Evolutionary conservation across 2,329 filamentous ascomycete genomes (phyloP), one percentile per base, ranked within the genome.

Genomic region (Fusarium sp.): DNA sequence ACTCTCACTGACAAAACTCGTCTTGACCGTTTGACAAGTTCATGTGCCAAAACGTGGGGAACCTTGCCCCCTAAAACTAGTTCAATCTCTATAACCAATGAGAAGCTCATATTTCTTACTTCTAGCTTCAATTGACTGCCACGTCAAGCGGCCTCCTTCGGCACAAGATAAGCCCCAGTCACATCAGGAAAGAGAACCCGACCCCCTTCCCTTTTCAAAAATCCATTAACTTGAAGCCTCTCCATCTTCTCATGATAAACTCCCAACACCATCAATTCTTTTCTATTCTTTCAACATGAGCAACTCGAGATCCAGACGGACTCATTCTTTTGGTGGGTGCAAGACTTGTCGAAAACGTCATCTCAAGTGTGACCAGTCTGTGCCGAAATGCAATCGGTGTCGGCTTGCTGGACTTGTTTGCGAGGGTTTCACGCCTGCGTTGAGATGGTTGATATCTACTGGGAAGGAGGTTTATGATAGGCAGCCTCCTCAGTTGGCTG

Each of bases 321-420:
- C 72, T 4, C 72, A 75, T 50, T 75, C 72, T 62, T 75, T 77
- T 4, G 75, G 75, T 1, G 74, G 74, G 2, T 76, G 74, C 34
- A 77, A 75, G 38, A 76, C 74, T 3, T 76, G 74, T 35, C 72
- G 74, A 6, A 77, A 75, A 61, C 70, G 75, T 14, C 75, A 76
- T 60, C 70, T 76, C 24, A 76, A 77, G 10, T 76, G 75, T 42
- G 74, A 76, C 2, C 75, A 76, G 54, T 67, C 62, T 1, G 24
- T 66, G 1, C 74, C 74, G 1, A 52, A 64, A 24, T 76, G 74
- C n/a, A 72, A 70, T 56, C 64, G 74, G 16, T 76, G 72, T 35
- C 50, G 40, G 9, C 65, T 67, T 22, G 73, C 72, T 22, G 74
- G 74, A 1, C 24, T 77, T 31, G 47, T 18, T 1, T 76, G 75